Conservation (phyloP, 2,329 filamentous ascomycete genomes). For the Colletotrichum euphorbiae region DNA sequence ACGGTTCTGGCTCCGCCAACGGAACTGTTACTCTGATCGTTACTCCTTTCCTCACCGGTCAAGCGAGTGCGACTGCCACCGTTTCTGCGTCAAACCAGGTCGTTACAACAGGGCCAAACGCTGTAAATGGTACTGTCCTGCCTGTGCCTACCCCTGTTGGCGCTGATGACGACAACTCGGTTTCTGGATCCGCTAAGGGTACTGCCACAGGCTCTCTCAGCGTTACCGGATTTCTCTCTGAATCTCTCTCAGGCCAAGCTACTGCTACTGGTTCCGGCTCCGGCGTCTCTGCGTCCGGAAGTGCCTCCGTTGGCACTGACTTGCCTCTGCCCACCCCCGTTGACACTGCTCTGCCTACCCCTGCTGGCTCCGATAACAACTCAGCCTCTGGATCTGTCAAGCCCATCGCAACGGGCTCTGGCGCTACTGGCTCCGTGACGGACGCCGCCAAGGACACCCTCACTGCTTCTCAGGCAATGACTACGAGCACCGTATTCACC, state of each 20-base stretch:
- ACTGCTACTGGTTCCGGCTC: slow-evolving; percentile 1
- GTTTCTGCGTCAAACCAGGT: not conserved
- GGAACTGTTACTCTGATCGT: not conserved
- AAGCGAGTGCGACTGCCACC: not conserved
- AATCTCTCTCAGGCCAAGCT: not conserved
- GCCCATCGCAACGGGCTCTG: slow-evolving; percentile 10
- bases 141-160: not conserved
- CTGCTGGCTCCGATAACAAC: not conserved
- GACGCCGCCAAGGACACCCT: not conserved
- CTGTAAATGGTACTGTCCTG: not conserved
- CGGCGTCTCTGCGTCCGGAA: not conserved
- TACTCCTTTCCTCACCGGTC: slow-evolving; percentile 19
- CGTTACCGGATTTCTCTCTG: not conserved
- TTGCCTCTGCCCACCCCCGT: not conserved
- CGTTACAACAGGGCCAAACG: not conserved
- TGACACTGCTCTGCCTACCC: not conserved
- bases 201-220: not conserved
- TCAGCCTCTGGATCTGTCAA: not conserved
- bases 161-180: slow-evolving; percentile 1
- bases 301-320: not conserved
- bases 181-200: not conserved
- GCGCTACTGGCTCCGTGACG: slow-evolving; percentile 2
- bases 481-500: slow-evolving; percentile 49
- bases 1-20: slow-evolving; percentile 29
- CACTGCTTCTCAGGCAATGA: slow-evolving; percentile 24